Conservation (phyloP, 805 yeast species). For the Zygosaccharomyces lentus region DNA sequence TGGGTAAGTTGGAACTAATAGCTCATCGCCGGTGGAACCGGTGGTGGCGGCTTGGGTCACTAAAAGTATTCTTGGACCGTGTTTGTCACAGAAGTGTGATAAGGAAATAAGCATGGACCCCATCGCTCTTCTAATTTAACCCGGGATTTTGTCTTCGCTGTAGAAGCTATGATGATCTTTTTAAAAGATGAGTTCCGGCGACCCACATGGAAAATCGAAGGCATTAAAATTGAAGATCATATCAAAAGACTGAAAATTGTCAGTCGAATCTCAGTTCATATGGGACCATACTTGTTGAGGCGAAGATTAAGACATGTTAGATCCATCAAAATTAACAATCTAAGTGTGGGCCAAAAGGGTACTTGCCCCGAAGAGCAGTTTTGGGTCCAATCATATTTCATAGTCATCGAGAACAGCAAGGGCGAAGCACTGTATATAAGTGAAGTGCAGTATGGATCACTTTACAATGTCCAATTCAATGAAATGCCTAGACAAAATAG, state of each 20-base stretch:
- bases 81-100: constrained; percentile 75
- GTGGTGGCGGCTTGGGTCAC: constrained; percentile 50
- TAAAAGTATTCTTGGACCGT: constrained; percentile 64
- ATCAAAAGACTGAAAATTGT: background rate
- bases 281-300: constrained; percentile 17
- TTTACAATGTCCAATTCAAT: constrained; percentile 22
- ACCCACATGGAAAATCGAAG: background rate
- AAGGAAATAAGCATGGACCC: constrained; percentile 37
- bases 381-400: constrained; percentile 21
- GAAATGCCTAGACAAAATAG: constrained; percentile 22
- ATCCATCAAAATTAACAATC: constrained; percentile 22
- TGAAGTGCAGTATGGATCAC: constrained; percentile 24
- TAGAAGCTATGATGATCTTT: background rate
- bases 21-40: constrained; percentile 21
- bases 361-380: background rate
- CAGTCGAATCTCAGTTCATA: constrained; percentile 5
- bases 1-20: constrained; percentile 39
- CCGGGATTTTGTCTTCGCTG: background rate
- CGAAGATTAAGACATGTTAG: constrained; percentile 29
- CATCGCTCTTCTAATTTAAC: constrained; percentile 7
- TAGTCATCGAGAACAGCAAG: constrained; percentile 20
- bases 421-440: constrained; percentile 25
- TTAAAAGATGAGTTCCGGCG: background rate
- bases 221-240: background rate
- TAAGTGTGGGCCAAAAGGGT: constrained; percentile 10